A percentile compares a stretch with the other conserved stretches of the same genome.
These are phyloP conservation scores for Malassezia dermatis DNA, from an alignment of 1,284 basidiomycete genomes.

Conservation along the genomic window DNA sequence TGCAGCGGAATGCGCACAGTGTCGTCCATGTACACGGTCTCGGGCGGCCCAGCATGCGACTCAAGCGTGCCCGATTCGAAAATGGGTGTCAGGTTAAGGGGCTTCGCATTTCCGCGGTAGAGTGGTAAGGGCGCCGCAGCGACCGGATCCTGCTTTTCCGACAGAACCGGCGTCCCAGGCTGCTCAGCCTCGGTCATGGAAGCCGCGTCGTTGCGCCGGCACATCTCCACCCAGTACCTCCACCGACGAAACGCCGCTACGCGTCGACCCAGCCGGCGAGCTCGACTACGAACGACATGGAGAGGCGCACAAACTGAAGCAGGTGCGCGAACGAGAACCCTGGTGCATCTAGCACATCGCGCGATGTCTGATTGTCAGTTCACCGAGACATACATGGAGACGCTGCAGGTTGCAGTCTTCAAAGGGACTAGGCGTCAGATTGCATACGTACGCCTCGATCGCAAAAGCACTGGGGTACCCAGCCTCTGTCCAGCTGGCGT, in stretches of 20 bases:
- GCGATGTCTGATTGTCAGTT: constrained; percentile 11
- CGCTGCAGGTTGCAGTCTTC: constrained; percentile 33
- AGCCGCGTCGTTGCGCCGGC: neutral
- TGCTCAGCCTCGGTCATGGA: neutral
- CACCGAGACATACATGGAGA: constrained; percentile 23
- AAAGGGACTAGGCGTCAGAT: constrained; percentile 21
- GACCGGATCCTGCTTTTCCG: neutral
- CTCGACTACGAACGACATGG: constrained; percentile 37
- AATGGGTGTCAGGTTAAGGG: neutral
- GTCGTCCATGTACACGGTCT: neutral
- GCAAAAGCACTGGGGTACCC: constrained; percentile 48
- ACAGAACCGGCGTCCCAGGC: neutral
- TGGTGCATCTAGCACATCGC: constrained; percentile 25
- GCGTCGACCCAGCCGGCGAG: constrained; percentile 28
- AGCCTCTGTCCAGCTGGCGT: constrained; percentile 47
- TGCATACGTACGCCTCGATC: constrained; percentile 25
- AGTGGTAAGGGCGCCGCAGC: neutral
- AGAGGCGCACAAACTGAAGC: constrained; percentile 35
- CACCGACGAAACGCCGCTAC: neutral
- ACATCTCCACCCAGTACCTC: neutral
- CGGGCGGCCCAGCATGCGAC: neutral
- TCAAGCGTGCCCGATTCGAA: neutral
- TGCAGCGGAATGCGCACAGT: neutral
- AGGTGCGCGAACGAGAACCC: constrained; percentile 40
- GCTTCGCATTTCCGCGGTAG: neutral